Evolutionary conservation across 2,329 filamentous ascomycete genomes (phyloP).

Genomic region (Sclerotinia trifoliorum): DNA sequence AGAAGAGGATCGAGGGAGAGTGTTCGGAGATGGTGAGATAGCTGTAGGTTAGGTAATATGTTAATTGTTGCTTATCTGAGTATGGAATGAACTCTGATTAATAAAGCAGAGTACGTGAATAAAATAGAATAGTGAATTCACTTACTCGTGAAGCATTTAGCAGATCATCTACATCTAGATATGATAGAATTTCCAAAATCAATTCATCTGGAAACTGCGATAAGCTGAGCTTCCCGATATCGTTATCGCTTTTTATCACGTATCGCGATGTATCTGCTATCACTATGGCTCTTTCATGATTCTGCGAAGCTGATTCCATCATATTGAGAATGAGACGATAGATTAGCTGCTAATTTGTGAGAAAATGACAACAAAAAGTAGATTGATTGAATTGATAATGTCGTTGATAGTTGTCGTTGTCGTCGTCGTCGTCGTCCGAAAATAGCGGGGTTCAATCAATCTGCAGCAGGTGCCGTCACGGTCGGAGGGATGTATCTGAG

Average conservation of each 20-base stretch:
- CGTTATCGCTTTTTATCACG: not conserved
- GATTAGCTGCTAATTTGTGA: not conserved
- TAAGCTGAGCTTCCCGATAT: conserved; percentile 7
- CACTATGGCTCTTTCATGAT: not conserved
- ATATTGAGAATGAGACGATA: not conserved
- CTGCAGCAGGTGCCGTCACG: conserved; percentile 15
- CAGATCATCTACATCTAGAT: conserved; percentile 47
- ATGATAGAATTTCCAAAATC: conserved; percentile 46
- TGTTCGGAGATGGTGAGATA: conserved; percentile 55
- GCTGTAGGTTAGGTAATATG: conserved; percentile 30
- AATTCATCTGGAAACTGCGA: conserved; percentile 40
- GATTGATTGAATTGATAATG: not conserved
- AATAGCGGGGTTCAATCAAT: conserved; percentile 20
- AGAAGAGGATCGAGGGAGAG: conserved; percentile 65
- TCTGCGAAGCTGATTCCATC: not conserved
- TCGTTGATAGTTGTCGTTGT: not conserved
- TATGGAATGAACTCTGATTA: not conserved
- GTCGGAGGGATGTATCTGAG: conserved; percentile 14
- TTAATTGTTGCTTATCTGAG: not conserved
- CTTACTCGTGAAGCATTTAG: conserved; percentile 19
- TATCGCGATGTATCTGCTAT: not conserved
- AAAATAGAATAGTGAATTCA: not conserved
- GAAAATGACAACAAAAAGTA: not conserved
- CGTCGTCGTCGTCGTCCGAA: not conserved
- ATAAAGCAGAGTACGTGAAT: no score